Conservation (phyloP, 345 rosid genomes). For the Hypericum androsaemum region DNA sequence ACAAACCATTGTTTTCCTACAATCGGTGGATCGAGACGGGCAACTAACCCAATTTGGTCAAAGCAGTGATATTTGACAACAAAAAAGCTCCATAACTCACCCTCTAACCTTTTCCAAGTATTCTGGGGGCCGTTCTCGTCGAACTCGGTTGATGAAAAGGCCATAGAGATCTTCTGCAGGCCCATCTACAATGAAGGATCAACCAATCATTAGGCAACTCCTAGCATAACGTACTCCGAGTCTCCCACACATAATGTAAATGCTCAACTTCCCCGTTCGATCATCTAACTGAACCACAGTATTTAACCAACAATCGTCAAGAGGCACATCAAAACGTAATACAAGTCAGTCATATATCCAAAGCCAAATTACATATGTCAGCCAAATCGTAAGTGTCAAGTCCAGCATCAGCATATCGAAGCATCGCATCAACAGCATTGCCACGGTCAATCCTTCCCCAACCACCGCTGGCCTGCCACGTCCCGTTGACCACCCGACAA, state of each 20-base stretch:
- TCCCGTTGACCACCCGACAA: constrained; percentile 53
- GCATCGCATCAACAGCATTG: constrained; percentile 44
- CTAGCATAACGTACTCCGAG: neutral
- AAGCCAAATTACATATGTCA: constrained; percentile 37
- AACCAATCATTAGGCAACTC: neutral
- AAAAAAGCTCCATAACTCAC: no score
- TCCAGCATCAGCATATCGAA: constrained; percentile 46
- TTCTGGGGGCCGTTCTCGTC: constrained; percentile 71
- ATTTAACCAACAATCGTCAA: no score
- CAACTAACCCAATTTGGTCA: neutral
- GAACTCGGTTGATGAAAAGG: constrained; percentile 69
- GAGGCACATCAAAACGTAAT: no score
- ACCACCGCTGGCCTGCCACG: constrained; percentile 62
- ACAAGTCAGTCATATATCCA: no score
- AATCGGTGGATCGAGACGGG: neutral
- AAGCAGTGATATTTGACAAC: no score
- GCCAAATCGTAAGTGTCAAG: constrained; percentile 51
- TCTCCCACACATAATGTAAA: neutral
- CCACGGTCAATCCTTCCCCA: constrained; percentile 44
- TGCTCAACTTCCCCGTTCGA: neutral
- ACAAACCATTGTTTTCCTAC: neutral
- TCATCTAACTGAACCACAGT: no score
- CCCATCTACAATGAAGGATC: constrained; percentile 39
- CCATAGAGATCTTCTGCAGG: constrained; percentile 98
- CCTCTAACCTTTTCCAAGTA: constrained; percentile 61